Evolutionary conservation across 2,329 filamentous ascomycete species (phyloP), one percentile per base, ranked within the genome.

Genomic region (Xylariaceae sp.): DNA sequence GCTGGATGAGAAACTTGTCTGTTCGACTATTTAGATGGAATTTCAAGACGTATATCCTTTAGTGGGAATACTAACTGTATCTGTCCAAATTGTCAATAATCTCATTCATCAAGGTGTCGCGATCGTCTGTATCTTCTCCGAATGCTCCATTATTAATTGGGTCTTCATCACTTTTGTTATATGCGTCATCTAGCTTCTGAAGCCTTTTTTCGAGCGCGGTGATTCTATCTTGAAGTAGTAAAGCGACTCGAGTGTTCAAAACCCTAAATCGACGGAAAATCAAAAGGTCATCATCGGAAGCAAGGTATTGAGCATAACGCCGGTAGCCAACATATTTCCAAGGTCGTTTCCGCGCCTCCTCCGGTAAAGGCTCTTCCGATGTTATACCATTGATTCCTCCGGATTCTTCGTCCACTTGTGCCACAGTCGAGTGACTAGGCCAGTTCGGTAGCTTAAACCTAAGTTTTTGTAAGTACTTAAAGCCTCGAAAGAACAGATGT

Each of bases 211-310:
- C 72, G 0, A 73, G 41, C 0, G 45, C 56, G 0, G 60, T 61
- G 1, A 74, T 56, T 36, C 70, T 58, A 27, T 74, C 70, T 53
- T 75, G 72, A 2, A 73, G 59, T 1, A 59, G 58, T 4, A 74
- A 58, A 1, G 66, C 54, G 10, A 71, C 52, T 26, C 70, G 56
- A 6, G 57, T 53, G 35, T 71, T 72, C 0, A 73, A 56, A 1
- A 59, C 47, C 6, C 61, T 60, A 41, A 75, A 74, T 10, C 70
- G 64, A 5, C 71, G 64, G 3, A 74, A 62, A 6, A 73, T 62
- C 18, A 64, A 57, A n/a, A 69, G 61, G 35, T 69, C 69, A 13
- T 62, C 59, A 3, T 72, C 69, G 0, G 69, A 68, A 4, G 67
- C 58, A 4, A 71, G 45, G 37, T 70, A 71, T 1, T 62, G 24